These are phyloP conservation scores for Penicillium sp. DNA, from an alignment of 2,329 filamentous ascomycete genomes.

Conservation along the genomic window DNA sequence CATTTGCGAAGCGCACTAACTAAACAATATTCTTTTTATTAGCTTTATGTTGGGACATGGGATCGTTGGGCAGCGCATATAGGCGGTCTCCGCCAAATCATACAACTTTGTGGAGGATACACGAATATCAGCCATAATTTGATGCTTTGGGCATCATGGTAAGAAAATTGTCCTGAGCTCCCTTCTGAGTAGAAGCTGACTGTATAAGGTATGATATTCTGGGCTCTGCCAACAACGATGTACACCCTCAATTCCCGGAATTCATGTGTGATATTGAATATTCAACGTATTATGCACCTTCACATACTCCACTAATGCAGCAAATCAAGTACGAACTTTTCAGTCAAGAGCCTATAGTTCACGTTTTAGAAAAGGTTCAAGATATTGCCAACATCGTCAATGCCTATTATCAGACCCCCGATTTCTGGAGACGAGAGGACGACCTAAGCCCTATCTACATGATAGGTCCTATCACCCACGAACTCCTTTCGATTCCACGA, in stretches of 20 bases:
- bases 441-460: slow-evolving; percentile 14
- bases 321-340: not conserved
- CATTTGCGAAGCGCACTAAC: not conserved
- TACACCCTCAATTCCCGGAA: slow-evolving; percentile 1
- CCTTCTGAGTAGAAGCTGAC: not conserved
- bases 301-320: not conserved
- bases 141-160: slow-evolving; percentile 12
- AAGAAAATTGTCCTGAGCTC: not conserved
- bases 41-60: slow-evolving; percentile 19
- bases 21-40: not conserved
- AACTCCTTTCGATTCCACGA: slow-evolving; percentile 14
- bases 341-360: not conserved
- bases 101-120: slow-evolving; percentile 19
- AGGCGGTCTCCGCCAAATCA: slow-evolving; percentile 18
- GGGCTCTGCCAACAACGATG: slow-evolving; percentile 5
- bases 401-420: not conserved
- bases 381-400: slow-evolving; percentile 4
- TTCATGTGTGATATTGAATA: not conserved
- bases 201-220: slow-evolving; percentile 7
- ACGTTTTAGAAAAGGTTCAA: not conserved
- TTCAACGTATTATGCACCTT: not conserved
- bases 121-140: slow-evolving; percentile 12
- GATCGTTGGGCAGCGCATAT: slow-evolving; percentile 21
- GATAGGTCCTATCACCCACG: slow-evolving; percentile 14
- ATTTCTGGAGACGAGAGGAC: slow-evolving; percentile 16